Conservation (phyloP, 805 yeast species). For the Tetrapisispora namnaoensis region DNA sequence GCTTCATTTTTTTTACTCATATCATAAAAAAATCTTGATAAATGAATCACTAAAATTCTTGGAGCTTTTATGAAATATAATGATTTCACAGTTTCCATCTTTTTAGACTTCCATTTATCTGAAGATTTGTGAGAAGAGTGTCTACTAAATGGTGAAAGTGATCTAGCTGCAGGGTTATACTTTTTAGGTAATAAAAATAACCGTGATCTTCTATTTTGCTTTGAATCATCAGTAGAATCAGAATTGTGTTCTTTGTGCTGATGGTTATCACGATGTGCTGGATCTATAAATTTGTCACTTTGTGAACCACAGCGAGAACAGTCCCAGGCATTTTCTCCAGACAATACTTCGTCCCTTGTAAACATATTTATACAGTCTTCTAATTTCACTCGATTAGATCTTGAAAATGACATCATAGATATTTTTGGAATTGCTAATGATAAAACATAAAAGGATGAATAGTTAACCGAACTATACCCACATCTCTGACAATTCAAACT, state of each 20-base stretch:
- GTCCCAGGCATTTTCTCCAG: conserved; percentile 74
- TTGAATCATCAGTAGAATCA: conserved; percentile 1
- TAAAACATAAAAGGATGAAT: conserved; percentile 50
- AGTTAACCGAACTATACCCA: conserved; percentile 49
- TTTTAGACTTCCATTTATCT: conserved; percentile 12
- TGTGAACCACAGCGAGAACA: conserved; percentile 55
- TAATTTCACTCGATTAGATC: conserved; percentile 33
- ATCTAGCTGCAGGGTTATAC: conserved; percentile 14
- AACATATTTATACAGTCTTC: conserved; percentile 57
- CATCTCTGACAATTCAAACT: conserved; percentile 55
- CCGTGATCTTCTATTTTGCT: conserved; percentile 3
- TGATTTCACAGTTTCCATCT: conserved; percentile 48
- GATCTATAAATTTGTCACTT: neutral
- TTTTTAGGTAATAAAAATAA: conserved; percentile 13
- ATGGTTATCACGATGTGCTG: neutral
- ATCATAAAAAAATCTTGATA: conserved; percentile 63
- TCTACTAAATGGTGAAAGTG: conserved; percentile 25
- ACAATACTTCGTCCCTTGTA: conserved; percentile 52
- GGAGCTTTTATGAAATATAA: conserved; percentile 74
- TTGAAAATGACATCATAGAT: conserved; percentile 18
- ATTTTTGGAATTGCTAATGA: conserved; percentile 51
- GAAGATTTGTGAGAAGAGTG: conserved; percentile 1
- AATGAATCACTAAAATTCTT: conserved; percentile 65
- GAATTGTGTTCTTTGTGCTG: neutral
- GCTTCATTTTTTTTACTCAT: conserved; percentile 45